Conservation (phyloP, 1,284 basidiomycete species). For the Meira miltonrushii region DNA sequence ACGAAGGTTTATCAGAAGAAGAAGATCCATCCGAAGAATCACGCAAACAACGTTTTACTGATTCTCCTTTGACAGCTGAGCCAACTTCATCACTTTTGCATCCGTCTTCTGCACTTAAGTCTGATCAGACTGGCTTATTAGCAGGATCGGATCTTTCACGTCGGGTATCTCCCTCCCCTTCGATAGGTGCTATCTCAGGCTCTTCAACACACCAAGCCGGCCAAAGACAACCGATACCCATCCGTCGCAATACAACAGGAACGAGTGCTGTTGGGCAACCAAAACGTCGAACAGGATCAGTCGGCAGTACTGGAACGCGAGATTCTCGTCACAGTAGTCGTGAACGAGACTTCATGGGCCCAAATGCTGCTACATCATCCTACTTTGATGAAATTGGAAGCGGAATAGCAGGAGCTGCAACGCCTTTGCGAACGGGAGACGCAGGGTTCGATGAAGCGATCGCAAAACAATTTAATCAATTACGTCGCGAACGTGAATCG, state of each 20-base stretch:
- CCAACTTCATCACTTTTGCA: slow-evolving; percentile 14
- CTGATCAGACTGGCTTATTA: background rate
- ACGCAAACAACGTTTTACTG: background rate
- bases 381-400: background rate
- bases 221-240: background rate
- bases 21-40: background rate
- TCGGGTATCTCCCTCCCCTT: slow-evolving; percentile 2
- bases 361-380: slow-evolving; percentile 5
- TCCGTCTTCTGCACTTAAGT: background rate
- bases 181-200: background rate
- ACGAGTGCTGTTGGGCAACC: slow-evolving; percentile 11
- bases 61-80: slow-evolving; percentile 9
- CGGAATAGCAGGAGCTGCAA: background rate
- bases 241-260: slow-evolving; percentile 36
- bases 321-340: slow-evolving; percentile 22
- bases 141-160: background rate
- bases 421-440: slow-evolving; percentile 36
- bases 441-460: slow-evolving; percentile 48
- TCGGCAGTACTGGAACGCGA: slow-evolving; percentile 18
- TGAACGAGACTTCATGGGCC: slow-evolving; percentile 15
- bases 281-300: slow-evolving; percentile 21
- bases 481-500: slow-evolving; percentile 38
- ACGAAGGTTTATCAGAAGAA: background rate
- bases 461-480: slow-evolving; percentile 42
- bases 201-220: background rate